Percentiles rank a stretch among this genome's conserved stretches.
Evolutionary conservation across 2,329 filamentous ascomycete species (phyloP).

Genomic region (Hyphodiscus sp.): DNA sequence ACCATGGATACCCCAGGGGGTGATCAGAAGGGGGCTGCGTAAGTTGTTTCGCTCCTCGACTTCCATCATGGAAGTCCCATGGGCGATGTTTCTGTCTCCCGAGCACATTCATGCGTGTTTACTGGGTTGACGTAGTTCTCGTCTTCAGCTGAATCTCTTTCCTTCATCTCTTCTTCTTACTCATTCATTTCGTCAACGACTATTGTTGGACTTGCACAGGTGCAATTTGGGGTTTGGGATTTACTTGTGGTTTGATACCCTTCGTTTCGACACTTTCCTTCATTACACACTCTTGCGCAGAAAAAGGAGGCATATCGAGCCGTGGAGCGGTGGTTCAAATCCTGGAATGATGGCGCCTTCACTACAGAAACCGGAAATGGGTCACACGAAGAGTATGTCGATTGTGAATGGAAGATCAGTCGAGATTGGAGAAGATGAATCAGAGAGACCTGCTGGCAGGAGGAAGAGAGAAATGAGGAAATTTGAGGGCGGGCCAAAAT

Average conservation of each 20-base stretch:
- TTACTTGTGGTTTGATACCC: constrained; percentile 4
- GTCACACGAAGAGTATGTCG: constrained; percentile 5
- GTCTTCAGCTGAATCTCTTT: not conserved
- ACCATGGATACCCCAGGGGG: not conserved
- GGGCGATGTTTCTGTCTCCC: not conserved
- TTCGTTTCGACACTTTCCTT: not conserved
- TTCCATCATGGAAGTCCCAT: not conserved
- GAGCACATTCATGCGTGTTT: not conserved
- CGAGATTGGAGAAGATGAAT: not conserved
- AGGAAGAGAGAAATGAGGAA: not conserved
- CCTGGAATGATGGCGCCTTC: constrained; percentile 4
- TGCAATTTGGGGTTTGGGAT: not conserved
- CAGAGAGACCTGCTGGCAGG: not conserved
- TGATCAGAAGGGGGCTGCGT: no score
- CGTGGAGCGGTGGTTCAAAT: not conserved
- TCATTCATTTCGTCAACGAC: not conserved
- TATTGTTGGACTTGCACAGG: not conserved
- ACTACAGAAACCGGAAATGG: constrained; percentile 1
- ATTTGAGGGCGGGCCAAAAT: not conserved
- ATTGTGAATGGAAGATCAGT: constrained; percentile 1
- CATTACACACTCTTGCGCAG: not conserved
- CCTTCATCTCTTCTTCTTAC: not conserved
- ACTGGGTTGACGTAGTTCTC: not conserved
- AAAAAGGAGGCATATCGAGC: no score
- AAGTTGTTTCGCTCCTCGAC: no score